phyloP scores from a whole-genome alignment of 176 grass and related monocot species.

The Triticum turgidum region DNA sequence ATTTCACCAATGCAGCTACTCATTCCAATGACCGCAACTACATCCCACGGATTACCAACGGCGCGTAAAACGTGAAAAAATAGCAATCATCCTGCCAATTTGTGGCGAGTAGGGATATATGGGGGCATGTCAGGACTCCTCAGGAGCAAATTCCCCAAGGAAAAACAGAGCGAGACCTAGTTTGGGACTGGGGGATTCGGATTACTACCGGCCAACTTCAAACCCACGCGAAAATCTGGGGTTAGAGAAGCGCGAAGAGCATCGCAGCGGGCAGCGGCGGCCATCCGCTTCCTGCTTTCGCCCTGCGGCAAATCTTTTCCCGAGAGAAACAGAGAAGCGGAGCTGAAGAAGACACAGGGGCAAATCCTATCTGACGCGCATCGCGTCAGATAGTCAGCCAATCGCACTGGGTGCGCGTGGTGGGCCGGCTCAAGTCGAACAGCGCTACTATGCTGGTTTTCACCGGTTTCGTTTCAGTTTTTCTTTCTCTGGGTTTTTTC shows the following conservation, averaged over 20 bases:
- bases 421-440: too few species aligned
- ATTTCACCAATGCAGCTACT: neutral
- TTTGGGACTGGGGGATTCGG: neutral
- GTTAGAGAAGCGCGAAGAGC: neutral
- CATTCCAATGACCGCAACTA: neutral
- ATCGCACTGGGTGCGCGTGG: too few species aligned
- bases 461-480: too few species aligned
- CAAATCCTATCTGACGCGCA: too few species aligned
- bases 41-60: neutral
- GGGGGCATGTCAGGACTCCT: neutral
- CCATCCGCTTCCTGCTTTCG: neutral
- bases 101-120: neutral
- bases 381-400: too few species aligned
- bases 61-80: neutral
- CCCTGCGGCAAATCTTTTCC: neutral
- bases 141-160: neutral
- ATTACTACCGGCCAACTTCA: neutral
- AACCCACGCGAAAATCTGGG: neutral
- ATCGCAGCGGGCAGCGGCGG: neutral
- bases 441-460: too few species aligned
- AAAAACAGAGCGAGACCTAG: neutral
- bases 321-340: neutral
- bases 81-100: neutral
- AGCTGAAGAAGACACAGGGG: neutral
- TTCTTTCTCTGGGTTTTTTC: too few species aligned